These are phyloP conservation scores for Thinopyrum elongatum DNA, from an alignment of 176 grass and related monocot genomes.

Conservation along the genomic window DNA sequence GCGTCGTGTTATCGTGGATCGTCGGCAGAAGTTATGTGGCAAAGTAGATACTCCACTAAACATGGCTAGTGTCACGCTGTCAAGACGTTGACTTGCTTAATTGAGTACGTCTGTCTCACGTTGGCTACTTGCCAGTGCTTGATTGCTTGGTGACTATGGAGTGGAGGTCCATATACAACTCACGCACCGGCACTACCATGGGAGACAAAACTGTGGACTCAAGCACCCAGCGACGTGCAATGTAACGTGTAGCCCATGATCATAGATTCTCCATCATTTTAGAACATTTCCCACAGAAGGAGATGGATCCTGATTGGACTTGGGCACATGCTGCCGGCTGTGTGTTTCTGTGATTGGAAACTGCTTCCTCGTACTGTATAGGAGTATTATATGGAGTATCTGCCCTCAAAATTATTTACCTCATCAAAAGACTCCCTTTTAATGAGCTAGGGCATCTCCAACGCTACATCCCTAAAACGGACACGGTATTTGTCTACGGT, in stretches of 20 bases:
- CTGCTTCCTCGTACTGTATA: too few relatives aligned
- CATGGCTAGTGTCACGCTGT: neutral
- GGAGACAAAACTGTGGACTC: neutral
- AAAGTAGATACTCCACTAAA: neutral
- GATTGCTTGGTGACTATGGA: neutral
- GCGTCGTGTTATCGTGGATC: too few relatives aligned
- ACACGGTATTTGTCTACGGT: too few relatives aligned
- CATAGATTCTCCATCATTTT: neutral
- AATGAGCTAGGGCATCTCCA: too few relatives aligned
- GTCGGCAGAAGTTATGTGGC: neutral
- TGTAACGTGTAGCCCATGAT: neutral
- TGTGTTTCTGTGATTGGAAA: neutral
- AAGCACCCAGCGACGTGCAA: too few relatives aligned
- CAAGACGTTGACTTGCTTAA: constrained; percentile 4
- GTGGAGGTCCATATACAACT: neutral
- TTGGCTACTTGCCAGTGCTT: neutral
- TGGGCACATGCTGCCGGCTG: neutral
- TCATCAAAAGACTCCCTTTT: too few relatives aligned
- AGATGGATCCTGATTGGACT: neutral
- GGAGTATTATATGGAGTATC: too few relatives aligned
- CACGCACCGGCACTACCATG: neutral
- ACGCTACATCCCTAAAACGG: too few relatives aligned
- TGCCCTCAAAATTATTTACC: too few relatives aligned
- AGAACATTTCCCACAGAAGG: neutral
- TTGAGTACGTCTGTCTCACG: neutral